Evolutionary conservation across 2,329 filamentous ascomycete species (phyloP).

Genomic region (Aspergillus pseudoterreus): DNA sequence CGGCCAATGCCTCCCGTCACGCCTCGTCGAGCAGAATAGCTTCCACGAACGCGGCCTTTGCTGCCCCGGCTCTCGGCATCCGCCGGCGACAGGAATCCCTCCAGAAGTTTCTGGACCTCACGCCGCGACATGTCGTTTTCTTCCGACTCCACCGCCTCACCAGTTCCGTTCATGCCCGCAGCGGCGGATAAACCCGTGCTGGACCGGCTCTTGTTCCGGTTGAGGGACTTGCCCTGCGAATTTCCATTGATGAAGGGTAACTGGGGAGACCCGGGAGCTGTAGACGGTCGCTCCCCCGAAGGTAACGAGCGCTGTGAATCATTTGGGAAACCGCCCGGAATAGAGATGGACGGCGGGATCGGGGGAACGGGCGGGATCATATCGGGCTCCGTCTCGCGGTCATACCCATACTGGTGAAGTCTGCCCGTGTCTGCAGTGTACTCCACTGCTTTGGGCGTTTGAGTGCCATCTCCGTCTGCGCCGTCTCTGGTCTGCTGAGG

Average conservation of each 20-base stretch:
- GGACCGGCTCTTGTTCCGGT: conserved; percentile 33
- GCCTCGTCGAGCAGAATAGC: conserved; percentile 17
- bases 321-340: conserved; percentile 41
- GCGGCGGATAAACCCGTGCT: conserved; percentile 26
- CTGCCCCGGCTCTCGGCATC: conserved; percentile 16
- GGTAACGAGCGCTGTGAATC: conserved; percentile 33
- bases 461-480: conserved; percentile 25
- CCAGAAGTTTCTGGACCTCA: conserved; percentile 35
- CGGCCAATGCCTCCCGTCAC: conserved; percentile 30
- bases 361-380: conserved; percentile 46
- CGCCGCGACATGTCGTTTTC: conserved; percentile 21
- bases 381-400: conserved; percentile 17
- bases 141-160: conserved; percentile 12
- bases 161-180: conserved; percentile 14
- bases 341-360: conserved; percentile 38
- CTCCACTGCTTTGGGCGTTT: conserved; percentile 30
- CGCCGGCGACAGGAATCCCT: conserved; percentile 31
- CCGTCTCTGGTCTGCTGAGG: conserved; percentile 24
- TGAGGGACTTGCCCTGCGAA: conserved; percentile 25
- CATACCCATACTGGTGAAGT: conserved; percentile 6
- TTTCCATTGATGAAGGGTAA: conserved; percentile 19
- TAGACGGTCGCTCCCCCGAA: conserved; percentile 28
- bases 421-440: conserved; percentile 11
- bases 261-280: conserved; percentile 24
- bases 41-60: conserved; percentile 11